Evolutionary conservation across 805 yeast species (phyloP), one percentile per base, ranked within the genome.

Genomic region (Suhomyces sp.): DNA sequence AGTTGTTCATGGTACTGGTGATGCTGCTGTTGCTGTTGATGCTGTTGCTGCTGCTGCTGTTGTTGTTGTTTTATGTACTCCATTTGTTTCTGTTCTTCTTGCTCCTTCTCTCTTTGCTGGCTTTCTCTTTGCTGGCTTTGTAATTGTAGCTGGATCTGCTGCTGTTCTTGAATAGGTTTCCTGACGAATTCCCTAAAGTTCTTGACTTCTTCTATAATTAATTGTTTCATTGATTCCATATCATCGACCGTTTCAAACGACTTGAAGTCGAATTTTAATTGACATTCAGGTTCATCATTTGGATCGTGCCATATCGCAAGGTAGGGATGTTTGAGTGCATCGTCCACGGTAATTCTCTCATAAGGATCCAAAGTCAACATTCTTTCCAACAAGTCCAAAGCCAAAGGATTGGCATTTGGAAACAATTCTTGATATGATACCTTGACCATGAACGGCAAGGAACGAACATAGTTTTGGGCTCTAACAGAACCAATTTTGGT

Each of bases 391-490:
- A 74, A 58, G 64, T 93, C 97, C 40, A 94, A 73, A 0, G 97
- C 97, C 58, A 82, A 78, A 4, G 96, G 96, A 59, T 89, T 89
- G 1, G 97, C 97, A 44, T 83, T 69, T 22, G 98, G 97, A 62
- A 85, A 93, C 43, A 93, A 58, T 50, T 77, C 78, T 44, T 67
- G 61, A 64, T 86, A 88, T n/a, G 90, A 89, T 0, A 89, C 82
- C 58, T 82, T 86, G 53, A 89, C 85, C 86, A 86, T 88, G 60
- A 73, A 84, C 6, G 97, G 97, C 56, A 94, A 73, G 40, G 91
- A 84, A 59, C 93, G 82, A 49, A 94, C 96, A 67, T 93, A 94
- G 56, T 89, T 87, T 66, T 91, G 96, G 3, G 97, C 97, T 60
- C 97, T 80, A 53, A 84, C 81, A 1, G 96, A 88, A 24, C 96